Base-by-base conservation (phyloP, 352 stramenopile genomes). In the Phytophthora chlamydospora region DNA sequence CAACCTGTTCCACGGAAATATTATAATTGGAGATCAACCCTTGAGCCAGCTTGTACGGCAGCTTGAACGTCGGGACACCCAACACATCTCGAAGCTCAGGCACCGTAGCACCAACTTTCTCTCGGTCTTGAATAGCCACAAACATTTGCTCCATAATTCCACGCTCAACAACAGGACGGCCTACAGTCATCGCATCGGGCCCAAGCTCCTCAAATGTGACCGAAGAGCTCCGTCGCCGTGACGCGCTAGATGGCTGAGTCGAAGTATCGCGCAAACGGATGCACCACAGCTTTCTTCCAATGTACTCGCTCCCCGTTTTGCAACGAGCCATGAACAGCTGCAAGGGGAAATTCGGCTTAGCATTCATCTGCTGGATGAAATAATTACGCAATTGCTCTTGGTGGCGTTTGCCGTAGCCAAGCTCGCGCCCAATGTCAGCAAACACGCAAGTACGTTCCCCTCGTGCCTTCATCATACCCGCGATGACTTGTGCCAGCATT, bases 81-180 rank as follows among this genome's bases (percentile, higher is more conserved):
- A 93, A 62, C 16, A 90, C 55, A 59, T 95, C 86, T 50, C 84
- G 79, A 29, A 95, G 70, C 46, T 95, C 84, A 10, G 86, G 84
- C 19, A 95, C 89, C 14, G 86, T 93, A 7, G 82, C 78, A 0
- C 86, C 86, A 58, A 67, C 48, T 11, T 73, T 41, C 11, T 74
- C 46, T 19, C 81, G 68, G 16, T 82, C 62, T 58, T 89, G 65
- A 57, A 91, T 91, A 5, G 74, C 73, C 4, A 75, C 50, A 53
- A 77, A 85, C 65, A 92, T 80, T 70, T 94, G 85, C 68, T 94
- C 85, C 83, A 92, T 89, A 29, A 91, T 81, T 1, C 85, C 85
- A 40, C 77, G 78, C 47, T 94, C 85, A 41, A 94, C 60, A 27
- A 89, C 72, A 31, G 78, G 83, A 33, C 27, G 63, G 9, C 52